These are phyloP conservation scores for Sporothrix luriei DNA, from an alignment of 2,329 filamentous ascomycete genomes.

Conservation along the genomic window DNA sequence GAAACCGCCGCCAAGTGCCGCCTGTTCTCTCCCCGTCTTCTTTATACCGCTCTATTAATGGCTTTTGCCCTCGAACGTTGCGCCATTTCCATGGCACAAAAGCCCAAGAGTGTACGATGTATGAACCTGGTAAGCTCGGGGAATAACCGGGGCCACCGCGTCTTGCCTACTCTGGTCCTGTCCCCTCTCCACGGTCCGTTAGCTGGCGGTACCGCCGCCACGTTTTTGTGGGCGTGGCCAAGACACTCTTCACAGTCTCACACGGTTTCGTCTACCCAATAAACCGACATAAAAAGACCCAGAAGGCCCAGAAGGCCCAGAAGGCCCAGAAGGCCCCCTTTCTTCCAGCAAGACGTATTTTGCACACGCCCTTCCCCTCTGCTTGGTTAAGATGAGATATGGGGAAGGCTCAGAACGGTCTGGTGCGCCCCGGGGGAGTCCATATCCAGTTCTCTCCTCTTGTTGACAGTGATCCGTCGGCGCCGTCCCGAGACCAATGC, in stretches of 20 bases:
- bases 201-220: neutral
- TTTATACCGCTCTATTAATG: neutral
- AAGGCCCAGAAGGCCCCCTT: too few relatives aligned
- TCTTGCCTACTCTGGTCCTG: neutral
- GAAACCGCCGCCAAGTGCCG: neutral
- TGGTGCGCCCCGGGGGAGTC: neutral
- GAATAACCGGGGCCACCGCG: neutral
- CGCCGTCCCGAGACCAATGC: too few relatives aligned
- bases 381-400: conserved; percentile 11
- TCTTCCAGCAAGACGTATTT: neutral
- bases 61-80: neutral
- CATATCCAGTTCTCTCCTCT: conserved; percentile 1
- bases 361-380: neutral
- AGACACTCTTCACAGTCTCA: neutral
- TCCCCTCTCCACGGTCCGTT: neutral
- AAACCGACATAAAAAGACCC: neutral
- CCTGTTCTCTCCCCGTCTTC: neutral
- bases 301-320: too few relatives aligned
- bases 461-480: neutral
- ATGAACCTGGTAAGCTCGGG: conserved; percentile 9
- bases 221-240: neutral
- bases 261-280: neutral
- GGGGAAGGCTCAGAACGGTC: neutral
- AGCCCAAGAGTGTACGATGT: neutral
- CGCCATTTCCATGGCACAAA: neutral